These are phyloP conservation scores for Puccinellia tenuiflora DNA, from an alignment of 176 grass and related monocot genomes.

Conservation along the genomic window DNA sequence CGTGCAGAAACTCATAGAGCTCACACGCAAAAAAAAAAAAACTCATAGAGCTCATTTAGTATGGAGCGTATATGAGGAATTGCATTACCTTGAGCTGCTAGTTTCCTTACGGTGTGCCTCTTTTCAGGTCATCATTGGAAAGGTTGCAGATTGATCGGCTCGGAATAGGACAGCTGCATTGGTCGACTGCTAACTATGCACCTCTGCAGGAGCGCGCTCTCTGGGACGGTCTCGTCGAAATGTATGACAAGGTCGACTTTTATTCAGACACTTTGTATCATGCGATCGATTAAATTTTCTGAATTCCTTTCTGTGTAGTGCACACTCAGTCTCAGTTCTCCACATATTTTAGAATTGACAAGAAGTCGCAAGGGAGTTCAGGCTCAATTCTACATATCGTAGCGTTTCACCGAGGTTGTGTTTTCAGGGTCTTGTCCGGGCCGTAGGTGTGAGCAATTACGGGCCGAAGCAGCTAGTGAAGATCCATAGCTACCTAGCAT, in stretches of 20 bases:
- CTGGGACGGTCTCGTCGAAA: slow-evolving; percentile 84
- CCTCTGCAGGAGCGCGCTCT: slow-evolving; percentile 82
- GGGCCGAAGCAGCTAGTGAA: slow-evolving; percentile 90
- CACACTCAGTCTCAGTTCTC: slow-evolving; percentile 6
- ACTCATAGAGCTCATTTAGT: too few species aligned
- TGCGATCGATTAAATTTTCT: neutral
- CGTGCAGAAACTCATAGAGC: neutral
- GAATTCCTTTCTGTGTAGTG: neutral
- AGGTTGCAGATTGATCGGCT: slow-evolving; percentile 75
- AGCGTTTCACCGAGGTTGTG: slow-evolving; percentile 5
- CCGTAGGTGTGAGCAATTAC: slow-evolving; percentile 92
- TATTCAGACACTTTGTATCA: slow-evolving; percentile 20
- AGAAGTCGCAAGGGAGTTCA: neutral
- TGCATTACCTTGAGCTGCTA: neutral
- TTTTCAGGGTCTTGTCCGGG: slow-evolving; percentile 69
- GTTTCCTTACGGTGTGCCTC: neutral
- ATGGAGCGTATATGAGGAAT: neutral
- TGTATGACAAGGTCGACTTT: slow-evolving; percentile 84
- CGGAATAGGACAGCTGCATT: slow-evolving; percentile 86
- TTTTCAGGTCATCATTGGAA: slow-evolving; percentile 72
- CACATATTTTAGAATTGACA: neutral
- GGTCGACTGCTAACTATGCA: slow-evolving; percentile 98
- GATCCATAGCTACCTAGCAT: slow-evolving; percentile 63
- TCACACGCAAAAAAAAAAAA: too few species aligned
- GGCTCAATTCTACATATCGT: neutral